Evolutionary conservation across 768 basidiomycete species (phyloP), one percentile per base, ranked within the genome.

Genomic region (Tricholoma matsutake): DNA sequence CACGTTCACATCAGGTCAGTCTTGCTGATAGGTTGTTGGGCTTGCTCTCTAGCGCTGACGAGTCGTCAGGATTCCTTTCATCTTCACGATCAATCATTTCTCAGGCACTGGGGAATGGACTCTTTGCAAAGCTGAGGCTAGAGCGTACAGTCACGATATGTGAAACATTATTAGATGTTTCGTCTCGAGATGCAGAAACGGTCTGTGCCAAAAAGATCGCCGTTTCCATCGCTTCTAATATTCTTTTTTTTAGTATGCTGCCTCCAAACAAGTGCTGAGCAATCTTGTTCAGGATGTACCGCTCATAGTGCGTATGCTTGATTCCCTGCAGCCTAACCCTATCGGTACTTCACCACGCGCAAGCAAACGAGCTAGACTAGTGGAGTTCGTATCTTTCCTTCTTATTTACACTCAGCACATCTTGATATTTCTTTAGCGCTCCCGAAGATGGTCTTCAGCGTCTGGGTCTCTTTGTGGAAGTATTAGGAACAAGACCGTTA

Each of bases 381-480:
- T 70, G 85, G 6, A 76, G 83, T 8, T 78, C 77, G 89, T 91
- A 65, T 32, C 81, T 71, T 18, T 32, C 18, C 47, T 58, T 18
- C 14, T 54, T 2, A 7, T 16, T 13, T 25, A 52, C 18, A 57
- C 6, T 2, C 13, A 31, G 37, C 39, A 65, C 43, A 10, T 20
- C 18, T 43, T 61, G 63, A 20, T 37, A 41, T 49, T 29, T 51
- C 41, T 13, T 10, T 25, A 74, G 76, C 18, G 59, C 73, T 25
- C 67, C 78, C 18, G 76, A 79, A 22, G 75, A 77, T 39, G 67
- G 70, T 9, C 70, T 88, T 25, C 76, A 80, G 9, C 74, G 80
- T 4, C 71, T 94, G 57, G 82, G 75, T 18, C 70, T 89, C 18
- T 72, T 94, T 25, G 81, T 85, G 1, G 95, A 96, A 71, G 80